Conservation (phyloP, 2,329 filamentous ascomycete genomes). For the Aspergillus sp. region DNA sequence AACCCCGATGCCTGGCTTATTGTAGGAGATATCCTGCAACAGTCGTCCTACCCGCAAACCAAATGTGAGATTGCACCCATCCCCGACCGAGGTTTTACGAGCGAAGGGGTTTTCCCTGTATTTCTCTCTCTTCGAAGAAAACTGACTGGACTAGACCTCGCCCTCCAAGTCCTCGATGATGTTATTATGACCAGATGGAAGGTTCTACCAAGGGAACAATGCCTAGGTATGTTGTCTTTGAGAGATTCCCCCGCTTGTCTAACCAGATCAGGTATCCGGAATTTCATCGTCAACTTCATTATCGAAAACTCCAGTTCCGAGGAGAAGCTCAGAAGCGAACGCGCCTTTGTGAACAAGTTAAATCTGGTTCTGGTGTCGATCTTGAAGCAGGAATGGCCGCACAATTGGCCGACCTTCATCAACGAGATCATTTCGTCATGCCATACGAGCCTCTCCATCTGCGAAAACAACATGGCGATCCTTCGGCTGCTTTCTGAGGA, state of each 20-base stretch:
- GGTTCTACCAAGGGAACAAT: constrained; percentile 92
- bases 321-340: constrained; percentile 78
- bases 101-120: no score
- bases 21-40: constrained; percentile 93
- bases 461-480: constrained; percentile 99
- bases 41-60: constrained; percentile 89
- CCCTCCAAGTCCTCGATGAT: constrained; percentile 93
- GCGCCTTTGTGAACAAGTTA: constrained; percentile 93
- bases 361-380: constrained; percentile 97
- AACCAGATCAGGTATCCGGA: constrained; percentile 73
- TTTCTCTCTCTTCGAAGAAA: no score
- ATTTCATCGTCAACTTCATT: constrained; percentile 98
- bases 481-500: constrained; percentile 93
- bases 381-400: constrained; percentile 98
- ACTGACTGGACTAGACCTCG: constrained; percentile 65
- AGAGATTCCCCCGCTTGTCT: not conserved
- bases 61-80: constrained; percentile 67
- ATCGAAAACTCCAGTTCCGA: constrained; percentile 89
- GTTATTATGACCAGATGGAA: constrained; percentile 99
- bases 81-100: not conserved
- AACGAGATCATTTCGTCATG: constrained; percentile 98
- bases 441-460: constrained; percentile 92
- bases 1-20: constrained; percentile 97
- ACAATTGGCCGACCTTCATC: constrained; percentile 99
- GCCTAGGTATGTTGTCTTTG: constrained; percentile 62